These are phyloP conservation scores for Claviceps digitariae DNA, from an alignment of 2,329 filamentous ascomycete species.

Conservation along the genomic window DNA sequence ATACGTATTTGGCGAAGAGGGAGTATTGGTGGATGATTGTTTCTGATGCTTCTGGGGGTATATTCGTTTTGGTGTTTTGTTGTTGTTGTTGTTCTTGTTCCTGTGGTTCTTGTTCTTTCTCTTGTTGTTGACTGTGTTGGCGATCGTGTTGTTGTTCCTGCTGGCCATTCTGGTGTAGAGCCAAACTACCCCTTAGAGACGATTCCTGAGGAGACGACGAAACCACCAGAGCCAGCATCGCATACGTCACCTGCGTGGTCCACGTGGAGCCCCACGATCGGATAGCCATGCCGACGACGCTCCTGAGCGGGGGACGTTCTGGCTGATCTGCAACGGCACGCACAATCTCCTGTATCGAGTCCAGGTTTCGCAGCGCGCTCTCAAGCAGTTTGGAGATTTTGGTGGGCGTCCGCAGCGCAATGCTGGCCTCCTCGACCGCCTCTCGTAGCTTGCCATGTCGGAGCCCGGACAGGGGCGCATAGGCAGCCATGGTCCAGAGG, in stretches of 20 bases:
- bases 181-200: too few relatives aligned
- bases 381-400: slow-evolving; percentile 6
- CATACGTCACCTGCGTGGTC: slow-evolving; percentile 7
- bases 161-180: too few relatives aligned
- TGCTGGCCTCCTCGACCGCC: slow-evolving; percentile 6
- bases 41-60: background rate
- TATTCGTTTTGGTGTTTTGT: background rate
- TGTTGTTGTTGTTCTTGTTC: background rate
- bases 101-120: background rate
- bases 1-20: slow-evolving; percentile 6
- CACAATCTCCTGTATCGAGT: slow-evolving; percentile 3
- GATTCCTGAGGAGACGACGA: background rate
- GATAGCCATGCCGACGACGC: slow-evolving; percentile 9
- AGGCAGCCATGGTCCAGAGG: slow-evolving; percentile 9
- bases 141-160: background rate
- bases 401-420: slow-evolving; percentile 4
- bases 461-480: slow-evolving; percentile 7
- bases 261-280: slow-evolving; percentile 9
- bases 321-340: background rate
- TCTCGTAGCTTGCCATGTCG: slow-evolving; percentile 1
- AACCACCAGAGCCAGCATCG: slow-evolving; percentile 3
- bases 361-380: slow-evolving; percentile 6
- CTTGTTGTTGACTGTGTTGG: background rate
- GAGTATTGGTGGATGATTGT: background rate
- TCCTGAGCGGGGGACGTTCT: background rate